phyloP scores from a whole-genome alignment of 2,329 filamentous ascomycete species.

The Akanthomyces lecanii region DNA sequence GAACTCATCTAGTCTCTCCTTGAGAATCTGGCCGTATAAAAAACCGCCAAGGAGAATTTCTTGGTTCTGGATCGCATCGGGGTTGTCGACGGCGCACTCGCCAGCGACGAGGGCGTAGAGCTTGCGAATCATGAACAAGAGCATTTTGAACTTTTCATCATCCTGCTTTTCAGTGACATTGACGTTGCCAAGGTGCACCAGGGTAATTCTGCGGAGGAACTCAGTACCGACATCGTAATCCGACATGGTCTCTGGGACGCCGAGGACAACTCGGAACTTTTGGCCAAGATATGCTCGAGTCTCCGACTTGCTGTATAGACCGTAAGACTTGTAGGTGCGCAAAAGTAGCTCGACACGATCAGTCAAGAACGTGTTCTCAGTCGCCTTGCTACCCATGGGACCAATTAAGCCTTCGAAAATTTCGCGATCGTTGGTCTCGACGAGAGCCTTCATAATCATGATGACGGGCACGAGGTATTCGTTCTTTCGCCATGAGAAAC shows the following conservation, averaged over 20 bases:
- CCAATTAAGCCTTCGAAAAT: constrained; percentile 94
- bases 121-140: constrained; percentile 95
- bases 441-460: constrained; percentile 93
- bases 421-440: constrained; percentile 94
- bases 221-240: constrained; percentile 88
- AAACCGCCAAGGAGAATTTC: constrained; percentile 92
- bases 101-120: constrained; percentile 89
- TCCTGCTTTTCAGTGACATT: constrained; percentile 82
- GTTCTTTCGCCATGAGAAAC: constrained; percentile 96
- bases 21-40: constrained; percentile 90
- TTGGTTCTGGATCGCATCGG: constrained; percentile 93
- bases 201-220: constrained; percentile 82
- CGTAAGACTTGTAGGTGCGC: constrained; percentile 89
- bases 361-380: constrained; percentile 87
- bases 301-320: constrained; percentile 73
- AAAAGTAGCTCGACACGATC: constrained; percentile 90
- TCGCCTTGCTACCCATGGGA: constrained; percentile 66
- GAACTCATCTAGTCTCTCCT: constrained; percentile 90
- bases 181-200: constrained; percentile 85
- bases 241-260: constrained; percentile 76
- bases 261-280: constrained; percentile 86
- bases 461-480: constrained; percentile 94
- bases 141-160: constrained; percentile 86
- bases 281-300: constrained; percentile 83
- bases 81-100: constrained; percentile 90